Base-by-base conservation (phyloP, 2,329 filamentous ascomycete species). In the Podosphaera xanthii region DNA sequence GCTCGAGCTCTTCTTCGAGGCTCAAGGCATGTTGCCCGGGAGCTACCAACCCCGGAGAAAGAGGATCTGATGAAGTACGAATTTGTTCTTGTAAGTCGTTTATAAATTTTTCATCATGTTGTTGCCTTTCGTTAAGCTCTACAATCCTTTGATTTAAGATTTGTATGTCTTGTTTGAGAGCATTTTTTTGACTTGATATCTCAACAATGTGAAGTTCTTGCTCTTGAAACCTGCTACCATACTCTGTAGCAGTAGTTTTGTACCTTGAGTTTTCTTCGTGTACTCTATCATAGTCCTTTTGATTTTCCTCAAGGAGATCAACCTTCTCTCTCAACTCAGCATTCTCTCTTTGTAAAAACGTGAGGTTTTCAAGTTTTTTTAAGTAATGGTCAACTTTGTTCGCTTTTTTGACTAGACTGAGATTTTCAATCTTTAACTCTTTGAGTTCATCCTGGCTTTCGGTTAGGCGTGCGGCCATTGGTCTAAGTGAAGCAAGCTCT, bases 311-410 rank as follows among this genome's bases (percentile, higher is more conserved):
- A 58, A 79, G 69, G 62, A 79, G 75, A 40, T 76, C 74, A 61
- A 77, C 74, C 64, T 79, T 77, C 60, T 76, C 77, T 60, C 77
- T 74, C 5, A 82, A 71, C 40, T 75, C 73, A 58, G 76, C 72
- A 55, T 80, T 75, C 63, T 82, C 78, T 59, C 73, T 75, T 61
- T 78, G 77, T 40, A 81, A 70, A 22, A 74, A 71, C 60, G 77
- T 77, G 64, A 78, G 75, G 12, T 74, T 73, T 65, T 81, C 78
- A 12, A 83, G 73, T 69, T 83, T 83, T 67, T 81, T 78, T 67
- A 79, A 78, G 66, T 79, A 78, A 60, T 80, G 74, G 59, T 82
- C 80, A 6, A 77, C 78, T 59, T 75, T 79, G 63, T 83, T 83
- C 61, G 80, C 80, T 64, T 80, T 81, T 67, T 80, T 80, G 58